phyloP scores from a whole-genome alignment of 768 basidiomycete genomes.

The Lactarius hatsudake region DNA sequence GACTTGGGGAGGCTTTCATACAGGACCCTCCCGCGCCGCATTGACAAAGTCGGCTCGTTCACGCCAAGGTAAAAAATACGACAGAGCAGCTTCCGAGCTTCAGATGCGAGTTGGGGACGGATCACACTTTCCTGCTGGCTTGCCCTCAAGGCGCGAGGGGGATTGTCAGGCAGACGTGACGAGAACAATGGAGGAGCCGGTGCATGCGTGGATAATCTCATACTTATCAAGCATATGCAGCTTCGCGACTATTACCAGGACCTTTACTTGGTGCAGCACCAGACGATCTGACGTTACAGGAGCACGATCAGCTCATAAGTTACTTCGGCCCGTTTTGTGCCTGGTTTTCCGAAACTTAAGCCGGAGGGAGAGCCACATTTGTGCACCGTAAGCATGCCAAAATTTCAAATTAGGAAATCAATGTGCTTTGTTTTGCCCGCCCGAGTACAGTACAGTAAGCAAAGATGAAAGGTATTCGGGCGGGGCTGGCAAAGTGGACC shows the following conservation, averaged over 20 bases:
- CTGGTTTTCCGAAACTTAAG: not conserved
- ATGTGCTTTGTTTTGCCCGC: too few species aligned
- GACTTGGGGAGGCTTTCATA: conserved; percentile 7
- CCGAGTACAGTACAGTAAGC: too few species aligned
- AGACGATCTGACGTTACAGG: not conserved
- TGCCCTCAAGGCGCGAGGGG: not conserved
- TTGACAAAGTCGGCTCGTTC: not conserved
- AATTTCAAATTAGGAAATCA: not conserved
- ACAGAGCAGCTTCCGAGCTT: conserved; percentile 5
- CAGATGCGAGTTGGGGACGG: not conserved
- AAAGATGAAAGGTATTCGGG: too few species aligned
- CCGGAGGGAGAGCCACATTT: not conserved
- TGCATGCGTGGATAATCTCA: not conserved
- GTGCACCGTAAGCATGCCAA: not conserved
- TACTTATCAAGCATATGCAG: not conserved
- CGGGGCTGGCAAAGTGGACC: not conserved
- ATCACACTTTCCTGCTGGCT: conserved; percentile 1
- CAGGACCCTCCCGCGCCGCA: not conserved
- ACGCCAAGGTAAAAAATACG: conserved; percentile 6
- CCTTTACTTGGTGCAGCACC: not conserved
- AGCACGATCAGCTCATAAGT: too few species aligned
- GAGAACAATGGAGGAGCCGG: not conserved
- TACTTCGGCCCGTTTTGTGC: too few species aligned
- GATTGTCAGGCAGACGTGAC: conserved; percentile 9
- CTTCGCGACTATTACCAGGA: not conserved